phyloP scores from a whole-genome alignment of 768 basidiomycete species.

The Sarcodon sp. region DNA sequence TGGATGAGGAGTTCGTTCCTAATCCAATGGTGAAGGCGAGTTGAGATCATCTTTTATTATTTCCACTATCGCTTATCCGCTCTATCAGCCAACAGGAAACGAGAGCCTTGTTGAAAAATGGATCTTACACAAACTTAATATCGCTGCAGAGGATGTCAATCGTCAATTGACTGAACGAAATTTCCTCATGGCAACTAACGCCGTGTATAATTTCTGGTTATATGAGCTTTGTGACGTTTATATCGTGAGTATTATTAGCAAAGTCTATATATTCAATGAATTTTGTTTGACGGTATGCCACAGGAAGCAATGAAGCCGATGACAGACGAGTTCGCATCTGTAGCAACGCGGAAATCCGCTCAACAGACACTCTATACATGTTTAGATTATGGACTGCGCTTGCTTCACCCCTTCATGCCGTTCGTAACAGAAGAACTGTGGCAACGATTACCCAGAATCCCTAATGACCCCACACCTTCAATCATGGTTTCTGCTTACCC shows the following conservation, averaged over 20 bases:
- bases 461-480: slow-evolving; percentile 69
- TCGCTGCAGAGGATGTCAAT: slow-evolving; percentile 70
- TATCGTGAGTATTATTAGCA: slow-evolving; percentile 47
- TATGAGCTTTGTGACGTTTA: slow-evolving; percentile 99
- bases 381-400: slow-evolving; percentile 77
- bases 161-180: slow-evolving; percentile 64
- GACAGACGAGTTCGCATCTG: slow-evolving; percentile 66
- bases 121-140: slow-evolving; percentile 90
- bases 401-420: slow-evolving; percentile 98
- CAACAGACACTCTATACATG: slow-evolving; percentile 96
- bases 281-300: slow-evolving; percentile 1
- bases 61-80: slow-evolving; percentile 3
- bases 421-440: slow-evolving; percentile 98
- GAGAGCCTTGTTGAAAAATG: slow-evolving; percentile 91
- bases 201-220: slow-evolving; percentile 90
- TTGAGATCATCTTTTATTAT: background rate
- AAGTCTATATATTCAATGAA: background rate
- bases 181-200: slow-evolving; percentile 85
- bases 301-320: slow-evolving; percentile 99
- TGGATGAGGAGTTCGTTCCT: slow-evolving; percentile 77
- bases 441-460: slow-evolving; percentile 86
- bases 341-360: slow-evolving; percentile 59
- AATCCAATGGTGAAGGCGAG: slow-evolving; percentile 53
- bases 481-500: slow-evolving; percentile 90
- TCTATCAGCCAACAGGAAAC: slow-evolving; percentile 63